Evolutionary conservation across 2,329 filamentous ascomycete genomes (phyloP), one percentile per base, ranked within the genome.

Genomic region (Neurospora crassa): DNA sequence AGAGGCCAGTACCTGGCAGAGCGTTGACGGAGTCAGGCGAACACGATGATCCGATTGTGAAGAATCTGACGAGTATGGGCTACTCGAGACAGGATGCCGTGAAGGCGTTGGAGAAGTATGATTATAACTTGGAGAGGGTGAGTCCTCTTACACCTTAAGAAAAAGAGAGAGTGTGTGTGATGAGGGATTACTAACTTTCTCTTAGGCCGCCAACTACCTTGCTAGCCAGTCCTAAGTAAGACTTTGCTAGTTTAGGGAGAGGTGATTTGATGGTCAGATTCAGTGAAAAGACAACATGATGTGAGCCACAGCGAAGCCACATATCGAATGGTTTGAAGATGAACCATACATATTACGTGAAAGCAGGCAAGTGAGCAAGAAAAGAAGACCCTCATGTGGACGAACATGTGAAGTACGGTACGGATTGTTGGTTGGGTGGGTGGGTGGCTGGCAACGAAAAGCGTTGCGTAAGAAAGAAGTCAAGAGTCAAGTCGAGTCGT

Each of bases 111-210:
- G 95, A 98, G 84, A 94, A 95, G 80, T 97, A 92, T 79, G 94
- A 98, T 82, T 97, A 98, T 82, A 96, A 97, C 80, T 87, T 97
- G 79, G 94, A 97, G 82, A 93, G 92, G 88, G 95, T 97, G 83
- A 83, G 89, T 84, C 8, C 37, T 40, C 37, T 40, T 40, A 40
- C 37, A 40, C 1, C 37, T 40, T 40, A 3, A 8, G 8, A 40
- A 3, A 8, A 8, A 40, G 37, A 40, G 8, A 40, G 37, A 29
- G 29, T 29, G 29, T 29, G 29, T 29, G 29, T 29, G 29, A 11
- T 40, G 37, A 40, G 8, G 37, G 37, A 10, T 40, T 40, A 2
- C 37, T 40, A 68, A 75, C 70, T 72, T 24, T 68, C 10, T 72
- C 71, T 14, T 72, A 85, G 86, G 86, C 86, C 69, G 86, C 86